Base-by-base conservation (phyloP, 345 rosid species). In the Sisymbrium altissimum region DNA sequence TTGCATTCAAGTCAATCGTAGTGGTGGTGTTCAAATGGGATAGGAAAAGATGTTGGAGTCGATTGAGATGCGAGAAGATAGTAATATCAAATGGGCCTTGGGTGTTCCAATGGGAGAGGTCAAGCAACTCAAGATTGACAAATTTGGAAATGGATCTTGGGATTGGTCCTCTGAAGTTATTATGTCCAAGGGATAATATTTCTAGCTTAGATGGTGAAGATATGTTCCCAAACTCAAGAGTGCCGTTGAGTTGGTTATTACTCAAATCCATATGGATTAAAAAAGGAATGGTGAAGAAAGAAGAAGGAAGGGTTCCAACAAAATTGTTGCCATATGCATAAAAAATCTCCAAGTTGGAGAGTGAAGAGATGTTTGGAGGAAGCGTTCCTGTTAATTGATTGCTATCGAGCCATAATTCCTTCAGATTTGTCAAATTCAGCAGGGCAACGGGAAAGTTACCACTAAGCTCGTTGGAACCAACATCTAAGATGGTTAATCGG, bases 151-250 rank as follows among this genome's bases (percentile, higher is more conserved):
- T 29, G 7, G 74, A 75, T 3, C 11, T 9, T 1, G 66, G 81
- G 12, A 75, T 72, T 5, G 18, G 56, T 5, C 82, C 83, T 41
- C 2, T 60, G 0, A 84, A 76, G 11, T 68, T 62, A 41, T 78
- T 84, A 7, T 43, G 9, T 2, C 48, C 23, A 45, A 70, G 36
- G 11, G 0, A 0, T 32, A 65, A 32, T 6, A 0, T 0, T 0
- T 0, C 2, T 17, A 65, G 25, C 3, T 3, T 6, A 1, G 25
- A 23, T 23, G 25, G 25, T 23, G 25, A 23, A 23, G 25, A 3
- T 6, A 7, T 33, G 7, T 33, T 6, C 1, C 2, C 9, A 6
- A 6, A 33, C 36, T 33, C 36, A 33, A 33, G 9, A 23, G 25
- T 23, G 25, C 7, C 2, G 36, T 7, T 33, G 54, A 44, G 9